phyloP scores from a whole-genome alignment of 1,284 basidiomycete species.

The Leccinum variabile region DNA sequence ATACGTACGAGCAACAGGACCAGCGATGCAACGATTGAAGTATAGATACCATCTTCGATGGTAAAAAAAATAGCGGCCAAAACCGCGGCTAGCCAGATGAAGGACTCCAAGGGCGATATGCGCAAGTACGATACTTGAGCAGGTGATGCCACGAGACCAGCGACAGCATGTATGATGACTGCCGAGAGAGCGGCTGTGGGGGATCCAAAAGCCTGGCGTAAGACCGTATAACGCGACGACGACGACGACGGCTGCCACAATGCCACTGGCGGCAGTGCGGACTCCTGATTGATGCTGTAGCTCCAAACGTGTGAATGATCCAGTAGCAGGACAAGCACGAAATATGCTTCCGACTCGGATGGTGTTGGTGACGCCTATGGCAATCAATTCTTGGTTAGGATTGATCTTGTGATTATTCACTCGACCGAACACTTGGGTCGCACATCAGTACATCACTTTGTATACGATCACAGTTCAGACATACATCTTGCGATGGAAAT shows the following conservation, averaged over 20 bases:
- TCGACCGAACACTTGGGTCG: slow-evolving; percentile 81
- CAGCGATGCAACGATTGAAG: slow-evolving; percentile 79
- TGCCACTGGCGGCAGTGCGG: slow-evolving; percentile 89
- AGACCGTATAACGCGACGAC: slow-evolving; percentile 89
- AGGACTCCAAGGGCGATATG: slow-evolving; percentile 88
- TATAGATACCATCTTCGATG: slow-evolving; percentile 96
- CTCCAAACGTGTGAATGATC: slow-evolving; percentile 96
- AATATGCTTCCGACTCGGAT: slow-evolving; percentile 72
- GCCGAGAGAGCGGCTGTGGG: slow-evolving; percentile 81
- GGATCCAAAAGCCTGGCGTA: slow-evolving; percentile 87
- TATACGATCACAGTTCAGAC: neutral
- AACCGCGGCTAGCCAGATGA: slow-evolving; percentile 90
- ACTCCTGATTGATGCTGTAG: slow-evolving; percentile 97
- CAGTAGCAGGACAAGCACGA: slow-evolving; percentile 93
- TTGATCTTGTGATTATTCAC: slow-evolving; percentile 98
- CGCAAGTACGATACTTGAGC: slow-evolving; percentile 93
- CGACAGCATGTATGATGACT: slow-evolving; percentile 95
- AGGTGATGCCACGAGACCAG: slow-evolving; percentile 88
- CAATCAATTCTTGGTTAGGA: slow-evolving; percentile 95
- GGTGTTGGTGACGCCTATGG: slow-evolving; percentile 95
- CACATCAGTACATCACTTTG: slow-evolving; percentile 13
- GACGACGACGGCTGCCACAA: slow-evolving; percentile 86
- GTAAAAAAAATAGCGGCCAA: slow-evolving; percentile 82
- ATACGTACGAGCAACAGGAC: slow-evolving; percentile 88
- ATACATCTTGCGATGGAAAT: slow-evolving; percentile 92